Conservation (phyloP, 2,329 filamentous ascomycete species). For the Fusarium tjaetaba region DNA sequence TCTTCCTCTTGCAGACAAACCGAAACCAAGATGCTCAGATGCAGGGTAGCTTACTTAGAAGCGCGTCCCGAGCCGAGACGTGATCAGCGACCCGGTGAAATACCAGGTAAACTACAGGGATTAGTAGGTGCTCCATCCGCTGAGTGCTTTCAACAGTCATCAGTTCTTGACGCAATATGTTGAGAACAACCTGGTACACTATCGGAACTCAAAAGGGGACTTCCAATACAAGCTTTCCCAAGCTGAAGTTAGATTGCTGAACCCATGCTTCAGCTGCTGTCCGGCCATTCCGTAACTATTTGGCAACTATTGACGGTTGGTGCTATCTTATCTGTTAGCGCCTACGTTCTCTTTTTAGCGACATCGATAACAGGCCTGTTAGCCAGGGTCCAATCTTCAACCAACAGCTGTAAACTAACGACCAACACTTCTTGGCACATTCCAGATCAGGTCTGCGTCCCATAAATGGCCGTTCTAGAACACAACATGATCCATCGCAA, state of each 20-base stretch:
- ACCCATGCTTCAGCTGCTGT: not conserved
- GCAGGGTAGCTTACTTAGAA: not conserved
- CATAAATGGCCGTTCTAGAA: not conserved
- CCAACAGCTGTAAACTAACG: not conserved
- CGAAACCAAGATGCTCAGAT: not conserved
- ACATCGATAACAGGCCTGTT: not conserved
- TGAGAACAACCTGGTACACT: not conserved
- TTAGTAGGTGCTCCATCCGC: not conserved
- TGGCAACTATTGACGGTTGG: not conserved
- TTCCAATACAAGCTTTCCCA: not conserved
- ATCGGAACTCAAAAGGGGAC: too few species aligned
- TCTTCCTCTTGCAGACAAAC: rapidly evolving
- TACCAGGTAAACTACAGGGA: not conserved
- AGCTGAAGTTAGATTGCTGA: not conserved
- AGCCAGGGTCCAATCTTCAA: not conserved
- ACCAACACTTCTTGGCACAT: not conserved
- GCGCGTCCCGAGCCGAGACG: not conserved
- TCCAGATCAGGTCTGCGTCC: not conserved
- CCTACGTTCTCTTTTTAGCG: too few species aligned
- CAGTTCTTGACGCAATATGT: not conserved
- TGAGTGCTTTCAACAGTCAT: too few species aligned
- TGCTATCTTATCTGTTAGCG: not conserved
- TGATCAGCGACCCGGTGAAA: not conserved
- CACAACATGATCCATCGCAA: not conserved
- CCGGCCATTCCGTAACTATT: not conserved